Percentiles rank a stretch among this genome's conserved stretches.
phyloP scores from a whole-genome alignment of 345 rosid genomes.

The Tarenaya hassleriana region DNA sequence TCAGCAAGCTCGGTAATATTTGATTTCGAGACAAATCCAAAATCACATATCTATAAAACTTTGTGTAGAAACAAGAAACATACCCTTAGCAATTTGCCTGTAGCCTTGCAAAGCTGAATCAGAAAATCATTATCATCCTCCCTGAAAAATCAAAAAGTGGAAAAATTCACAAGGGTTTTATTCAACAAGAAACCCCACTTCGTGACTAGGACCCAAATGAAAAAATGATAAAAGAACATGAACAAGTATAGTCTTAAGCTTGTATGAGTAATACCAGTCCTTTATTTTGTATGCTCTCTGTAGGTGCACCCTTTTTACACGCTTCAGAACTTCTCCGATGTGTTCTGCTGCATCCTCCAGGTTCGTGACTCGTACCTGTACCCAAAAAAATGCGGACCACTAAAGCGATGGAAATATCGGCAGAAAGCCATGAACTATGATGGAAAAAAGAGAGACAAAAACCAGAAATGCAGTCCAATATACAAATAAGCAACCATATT shows the following conservation, averaged over 20 bases:
- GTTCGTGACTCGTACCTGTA: conserved; percentile 58
- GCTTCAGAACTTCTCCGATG: too few species aligned
- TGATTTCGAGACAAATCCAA: not conserved
- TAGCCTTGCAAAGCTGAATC: conserved; percentile 67
- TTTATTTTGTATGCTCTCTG: too few species aligned
- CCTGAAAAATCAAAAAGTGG: conserved; percentile 36
- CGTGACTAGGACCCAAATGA: not conserved
- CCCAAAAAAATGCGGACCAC: not conserved
- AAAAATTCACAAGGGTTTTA: not conserved
- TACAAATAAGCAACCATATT: too few species aligned
- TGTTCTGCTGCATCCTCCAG: too few species aligned
- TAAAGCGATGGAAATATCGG: conserved; percentile 4
- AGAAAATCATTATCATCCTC: conserved; percentile 77
- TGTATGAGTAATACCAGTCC: too few species aligned
- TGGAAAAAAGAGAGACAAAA: not conserved
- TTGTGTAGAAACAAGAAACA: conserved; percentile 13
- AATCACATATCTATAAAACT: too few species aligned
- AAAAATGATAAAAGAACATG: not conserved
- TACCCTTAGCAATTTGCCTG: conserved; percentile 85
- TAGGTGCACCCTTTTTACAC: too few species aligned
- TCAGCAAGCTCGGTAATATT: too few species aligned
- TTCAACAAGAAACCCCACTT: not conserved
- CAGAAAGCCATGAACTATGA: not conserved
- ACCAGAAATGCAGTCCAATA: too few species aligned
- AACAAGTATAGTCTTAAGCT: conserved; percentile 23